These are phyloP conservation scores for Balansia obtecta DNA, from an alignment of 2,329 filamentous ascomycete species.

Conservation along the genomic window DNA sequence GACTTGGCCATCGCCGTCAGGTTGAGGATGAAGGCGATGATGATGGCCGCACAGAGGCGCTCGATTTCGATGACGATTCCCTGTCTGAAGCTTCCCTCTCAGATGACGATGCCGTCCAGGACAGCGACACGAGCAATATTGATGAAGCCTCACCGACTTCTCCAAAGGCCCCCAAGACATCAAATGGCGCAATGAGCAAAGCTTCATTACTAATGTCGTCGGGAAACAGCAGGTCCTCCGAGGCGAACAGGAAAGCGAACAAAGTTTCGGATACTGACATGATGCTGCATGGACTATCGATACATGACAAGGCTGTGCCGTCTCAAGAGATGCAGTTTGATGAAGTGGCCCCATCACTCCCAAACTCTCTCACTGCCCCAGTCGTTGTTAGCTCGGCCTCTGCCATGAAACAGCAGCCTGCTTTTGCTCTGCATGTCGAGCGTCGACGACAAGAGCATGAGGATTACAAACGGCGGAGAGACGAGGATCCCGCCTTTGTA, in stretches of 20 bases:
- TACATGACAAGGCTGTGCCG: slow-evolving; percentile 28
- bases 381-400: slow-evolving; percentile 43
- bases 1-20: slow-evolving; percentile 55
- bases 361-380: slow-evolving; percentile 32
- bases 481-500: slow-evolving; percentile 85
- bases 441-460: slow-evolving; percentile 76
- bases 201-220: slow-evolving; percentile 24
- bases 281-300: slow-evolving; percentile 43
- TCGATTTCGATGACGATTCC: slow-evolving; percentile 53
- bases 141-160: slow-evolving; percentile 42
- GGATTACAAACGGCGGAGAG: slow-evolving; percentile 76
- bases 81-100: slow-evolving; percentile 52
- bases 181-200: slow-evolving; percentile 25
- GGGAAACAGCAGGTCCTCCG: slow-evolving; percentile 25
- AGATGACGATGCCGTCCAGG: slow-evolving; percentile 46
- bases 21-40: slow-evolving; percentile 61
- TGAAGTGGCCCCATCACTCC: slow-evolving; percentile 25
- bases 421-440: slow-evolving; percentile 53
- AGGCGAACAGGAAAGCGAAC: slow-evolving; percentile 20
- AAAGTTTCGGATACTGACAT: slow-evolving; percentile 40
- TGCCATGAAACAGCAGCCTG: slow-evolving; percentile 33
- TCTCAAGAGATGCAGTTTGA: slow-evolving; percentile 36
- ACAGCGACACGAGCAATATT: slow-evolving; percentile 53
- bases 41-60: slow-evolving; percentile 42
- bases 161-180: slow-evolving; percentile 26